Conservation (phyloP, 495 filamentous ascomycete species). For the Annulohypoxylon moriforme region DNA sequence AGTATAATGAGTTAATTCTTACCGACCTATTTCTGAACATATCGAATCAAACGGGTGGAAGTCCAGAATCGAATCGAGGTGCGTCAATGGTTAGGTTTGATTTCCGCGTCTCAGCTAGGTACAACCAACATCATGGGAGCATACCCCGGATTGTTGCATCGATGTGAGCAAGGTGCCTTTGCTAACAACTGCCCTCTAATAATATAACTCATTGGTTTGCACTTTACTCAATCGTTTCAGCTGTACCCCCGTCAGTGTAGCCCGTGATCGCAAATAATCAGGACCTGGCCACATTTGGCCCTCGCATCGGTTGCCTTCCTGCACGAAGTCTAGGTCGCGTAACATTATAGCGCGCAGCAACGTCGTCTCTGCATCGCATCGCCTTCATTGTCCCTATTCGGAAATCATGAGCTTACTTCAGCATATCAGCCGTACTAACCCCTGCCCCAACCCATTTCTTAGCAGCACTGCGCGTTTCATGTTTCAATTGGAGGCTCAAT, state of each 20-base stretch:
- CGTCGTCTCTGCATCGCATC: constrained; percentile 16
- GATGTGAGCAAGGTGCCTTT: constrained; percentile 7
- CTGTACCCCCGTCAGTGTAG: constrained; percentile 12
- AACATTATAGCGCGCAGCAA: constrained; percentile 10
- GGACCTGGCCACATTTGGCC: background rate
- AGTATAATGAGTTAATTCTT: background rate
- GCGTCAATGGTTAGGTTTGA: constrained; percentile 12
- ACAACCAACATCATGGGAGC: constrained; percentile 10
- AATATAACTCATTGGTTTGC: constrained; percentile 26
- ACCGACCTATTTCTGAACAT: background rate
- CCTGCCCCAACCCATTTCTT: constrained; percentile 15
- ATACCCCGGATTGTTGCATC: constrained; percentile 17
- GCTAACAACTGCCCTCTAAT: constrained; percentile 23
- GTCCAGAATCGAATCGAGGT: background rate
- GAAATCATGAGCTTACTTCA: constrained; percentile 22
- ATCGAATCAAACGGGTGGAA: background rate
- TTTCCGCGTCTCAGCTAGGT: constrained; percentile 18
- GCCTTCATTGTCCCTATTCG: constrained; percentile 25
- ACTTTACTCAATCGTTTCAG: constrained; percentile 30
- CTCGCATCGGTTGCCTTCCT: constrained; percentile 27
- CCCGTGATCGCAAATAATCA: constrained; percentile 5
- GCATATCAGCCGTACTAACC: constrained; percentile 21
- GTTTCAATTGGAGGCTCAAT: constrained; percentile 26
- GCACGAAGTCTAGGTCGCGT: constrained; percentile 10
- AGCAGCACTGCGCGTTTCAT: constrained; percentile 14